Percentiles rank a stretch among this genome's conserved stretches.
phyloP scores from a whole-genome alignment of 208 protist genomes.

The Balamuthia mandrillaris region DNA sequence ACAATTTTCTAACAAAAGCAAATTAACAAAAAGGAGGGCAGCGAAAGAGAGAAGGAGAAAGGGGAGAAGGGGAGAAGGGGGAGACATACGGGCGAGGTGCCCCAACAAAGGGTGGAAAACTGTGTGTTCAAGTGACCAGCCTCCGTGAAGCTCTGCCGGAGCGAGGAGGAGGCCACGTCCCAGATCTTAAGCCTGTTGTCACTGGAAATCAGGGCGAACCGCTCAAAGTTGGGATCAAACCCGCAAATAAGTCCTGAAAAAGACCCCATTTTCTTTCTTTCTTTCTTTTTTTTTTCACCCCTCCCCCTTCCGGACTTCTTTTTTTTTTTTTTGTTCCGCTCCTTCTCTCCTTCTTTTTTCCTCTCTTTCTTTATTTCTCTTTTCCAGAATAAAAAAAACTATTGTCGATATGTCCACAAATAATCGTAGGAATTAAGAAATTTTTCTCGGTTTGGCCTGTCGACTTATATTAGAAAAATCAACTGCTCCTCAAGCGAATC shows the following conservation, averaged over 20 bases:
- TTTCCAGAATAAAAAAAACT: background rate
- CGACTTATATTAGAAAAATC: no score
- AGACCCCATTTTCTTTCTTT: background rate
- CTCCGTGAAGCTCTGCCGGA: background rate
- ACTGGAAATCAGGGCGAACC: background rate
- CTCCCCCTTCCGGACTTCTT: no score
- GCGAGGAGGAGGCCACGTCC: background rate
- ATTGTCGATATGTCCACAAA: background rate
- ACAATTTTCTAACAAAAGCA: background rate
- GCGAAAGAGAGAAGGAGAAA: background rate
- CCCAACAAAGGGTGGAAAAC: constrained; percentile 1
- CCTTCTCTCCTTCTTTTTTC: no score
- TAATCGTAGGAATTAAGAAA: no score
- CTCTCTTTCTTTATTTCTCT: background rate
- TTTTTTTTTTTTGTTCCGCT: no score
- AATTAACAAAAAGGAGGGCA: background rate
- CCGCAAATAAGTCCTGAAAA: background rate
- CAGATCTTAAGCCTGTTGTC: constrained; percentile 13
- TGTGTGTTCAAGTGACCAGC: background rate
- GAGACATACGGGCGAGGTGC: background rate
- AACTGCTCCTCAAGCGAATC: no score
- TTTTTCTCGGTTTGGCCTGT: no score
- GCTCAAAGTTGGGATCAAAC: constrained; percentile 16
- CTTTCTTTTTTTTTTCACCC: background rate
- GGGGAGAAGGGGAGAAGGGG: background rate